A percentile compares a stretch with the other conserved stretches of the same genome.
Conservation (phyloP, 2,329 filamentous ascomycete genomes). For the Fusarium oligoseptatum region DNA sequence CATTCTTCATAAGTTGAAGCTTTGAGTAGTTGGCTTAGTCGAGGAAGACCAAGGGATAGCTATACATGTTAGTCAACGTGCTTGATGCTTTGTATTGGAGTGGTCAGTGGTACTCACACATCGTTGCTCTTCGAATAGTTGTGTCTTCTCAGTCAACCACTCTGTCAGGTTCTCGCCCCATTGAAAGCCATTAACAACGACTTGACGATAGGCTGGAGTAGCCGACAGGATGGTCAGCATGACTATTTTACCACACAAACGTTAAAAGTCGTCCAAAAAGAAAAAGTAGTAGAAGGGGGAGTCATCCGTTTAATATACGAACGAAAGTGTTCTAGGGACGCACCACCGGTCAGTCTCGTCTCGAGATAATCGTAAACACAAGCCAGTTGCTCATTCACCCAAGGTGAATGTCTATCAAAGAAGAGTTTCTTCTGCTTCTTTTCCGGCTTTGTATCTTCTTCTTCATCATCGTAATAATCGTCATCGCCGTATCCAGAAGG, state of each 20-base stretch:
- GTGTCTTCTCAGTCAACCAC: conserved; percentile 33
- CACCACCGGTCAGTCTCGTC: conserved; percentile 34
- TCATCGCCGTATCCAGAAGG: not conserved
- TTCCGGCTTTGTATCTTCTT: not conserved
- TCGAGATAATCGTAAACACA: conserved; percentile 42
- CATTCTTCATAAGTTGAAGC: conserved; percentile 36
- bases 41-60: conserved; percentile 36
- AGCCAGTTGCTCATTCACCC: conserved; percentile 42
- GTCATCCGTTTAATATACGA: not conserved
- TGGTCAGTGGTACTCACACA: conserved; percentile 25
- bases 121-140: conserved; percentile 39
- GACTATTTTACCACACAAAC: conserved; percentile 16
- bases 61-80: conserved; percentile 4
- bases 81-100: no score
- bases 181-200: conserved; percentile 37
- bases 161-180: conserved; percentile 40
- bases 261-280: not conserved
- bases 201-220: conserved; percentile 38
- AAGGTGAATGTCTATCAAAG: conserved; percentile 38
- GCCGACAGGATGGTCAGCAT: conserved; percentile 39
- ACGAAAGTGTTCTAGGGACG: conserved; percentile 6
- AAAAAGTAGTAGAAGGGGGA: not conserved
- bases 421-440: conserved; percentile 36
- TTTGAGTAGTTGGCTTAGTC: conserved; percentile 27
- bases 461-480: conserved; percentile 2